A percentile compares a stretch with the other conserved stretches of the same genome.
These are phyloP conservation scores for Oryza coarctata DNA, from an alignment of 176 grass and related monocot species.

Conservation along the genomic window DNA sequence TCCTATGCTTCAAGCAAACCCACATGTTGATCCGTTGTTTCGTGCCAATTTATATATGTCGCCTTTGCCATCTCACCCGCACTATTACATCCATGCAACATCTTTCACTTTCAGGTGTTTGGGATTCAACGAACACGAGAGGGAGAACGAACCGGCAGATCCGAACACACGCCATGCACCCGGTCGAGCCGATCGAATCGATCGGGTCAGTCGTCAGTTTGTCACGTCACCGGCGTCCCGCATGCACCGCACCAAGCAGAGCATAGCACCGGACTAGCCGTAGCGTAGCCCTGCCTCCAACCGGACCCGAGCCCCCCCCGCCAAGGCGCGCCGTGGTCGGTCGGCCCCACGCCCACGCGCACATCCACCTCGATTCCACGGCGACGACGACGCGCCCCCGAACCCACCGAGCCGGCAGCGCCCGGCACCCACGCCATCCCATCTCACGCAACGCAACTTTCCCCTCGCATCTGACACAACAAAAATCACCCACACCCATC, in stretches of 20 bases:
- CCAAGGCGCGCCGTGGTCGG: neutral
- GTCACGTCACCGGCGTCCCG: neutral
- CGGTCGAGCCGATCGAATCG: neutral
- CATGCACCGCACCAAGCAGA: neutral
- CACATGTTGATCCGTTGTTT: too few species aligned
- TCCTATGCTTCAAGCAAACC: too few species aligned
- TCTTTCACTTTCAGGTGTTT: neutral
- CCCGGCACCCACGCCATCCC: slow-evolving; percentile 14
- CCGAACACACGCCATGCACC: neutral
- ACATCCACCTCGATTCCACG: slow-evolving; percentile 27
- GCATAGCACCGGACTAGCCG: neutral
- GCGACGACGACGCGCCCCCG: neutral
- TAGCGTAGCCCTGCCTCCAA: neutral
- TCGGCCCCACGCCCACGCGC: slow-evolving; percentile 36
- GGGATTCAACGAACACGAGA: neutral
- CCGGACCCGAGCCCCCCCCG: neutral
- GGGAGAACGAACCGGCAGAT: neutral
- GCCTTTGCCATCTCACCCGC: too few species aligned
- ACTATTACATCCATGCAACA: neutral
- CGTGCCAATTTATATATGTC: too few species aligned
- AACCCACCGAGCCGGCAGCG: neutral
- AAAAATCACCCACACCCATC: neutral
- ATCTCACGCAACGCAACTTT: neutral
- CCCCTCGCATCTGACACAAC: neutral
- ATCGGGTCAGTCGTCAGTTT: too few species aligned